These are phyloP conservation scores for Tilletia setariae DNA, from an alignment of 1,284 basidiomycete genomes.

Conservation along the genomic window DNA sequence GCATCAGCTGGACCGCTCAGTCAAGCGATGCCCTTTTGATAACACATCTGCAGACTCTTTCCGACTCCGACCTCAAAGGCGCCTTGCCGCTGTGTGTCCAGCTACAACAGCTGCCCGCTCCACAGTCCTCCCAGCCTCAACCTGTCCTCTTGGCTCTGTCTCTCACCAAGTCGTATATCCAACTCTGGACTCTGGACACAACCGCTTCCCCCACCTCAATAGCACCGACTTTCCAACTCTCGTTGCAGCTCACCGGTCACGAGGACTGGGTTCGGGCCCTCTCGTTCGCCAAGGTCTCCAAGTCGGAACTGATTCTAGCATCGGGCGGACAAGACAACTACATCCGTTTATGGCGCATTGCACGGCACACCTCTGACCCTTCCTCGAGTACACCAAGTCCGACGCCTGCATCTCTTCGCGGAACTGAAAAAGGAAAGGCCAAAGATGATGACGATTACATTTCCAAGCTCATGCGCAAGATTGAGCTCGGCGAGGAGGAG, in stretches of 20 bases:
- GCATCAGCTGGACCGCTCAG: slow-evolving; percentile 21
- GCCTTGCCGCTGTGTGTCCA: slow-evolving; percentile 47
- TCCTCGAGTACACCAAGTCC: neutral
- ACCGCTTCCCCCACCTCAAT: neutral
- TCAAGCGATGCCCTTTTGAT: neutral
- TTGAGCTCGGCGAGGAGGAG: slow-evolving; percentile 26
- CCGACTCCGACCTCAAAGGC: slow-evolving; percentile 32
- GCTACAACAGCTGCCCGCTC: slow-evolving; percentile 30
- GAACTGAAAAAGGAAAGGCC: neutral
- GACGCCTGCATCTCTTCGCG: too few species aligned
- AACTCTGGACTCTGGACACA: slow-evolving; percentile 29
- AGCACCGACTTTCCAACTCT: slow-evolving; percentile 24
- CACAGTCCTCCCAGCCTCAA: neutral
- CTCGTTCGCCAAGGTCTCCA: slow-evolving; percentile 41
- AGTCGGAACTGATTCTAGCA: slow-evolving; percentile 36
- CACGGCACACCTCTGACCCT: neutral
- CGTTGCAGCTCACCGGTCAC: slow-evolving; percentile 43
- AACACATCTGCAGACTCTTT: neutral
- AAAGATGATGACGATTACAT: slow-evolving; percentile 35
- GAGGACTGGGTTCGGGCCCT: slow-evolving; percentile 48
- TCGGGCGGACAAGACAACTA: slow-evolving; percentile 47
- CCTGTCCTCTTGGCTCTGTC: slow-evolving; percentile 38
- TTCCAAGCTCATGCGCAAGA: slow-evolving; percentile 40
- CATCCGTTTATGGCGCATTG: slow-evolving; percentile 47
- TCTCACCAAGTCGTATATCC: slow-evolving; percentile 42